Percentiles rank a stretch among this genome's conserved stretches.
phyloP scores from a whole-genome alignment of 2,329 filamentous ascomycete genomes.

The Monilinia aucupariae region DNA sequence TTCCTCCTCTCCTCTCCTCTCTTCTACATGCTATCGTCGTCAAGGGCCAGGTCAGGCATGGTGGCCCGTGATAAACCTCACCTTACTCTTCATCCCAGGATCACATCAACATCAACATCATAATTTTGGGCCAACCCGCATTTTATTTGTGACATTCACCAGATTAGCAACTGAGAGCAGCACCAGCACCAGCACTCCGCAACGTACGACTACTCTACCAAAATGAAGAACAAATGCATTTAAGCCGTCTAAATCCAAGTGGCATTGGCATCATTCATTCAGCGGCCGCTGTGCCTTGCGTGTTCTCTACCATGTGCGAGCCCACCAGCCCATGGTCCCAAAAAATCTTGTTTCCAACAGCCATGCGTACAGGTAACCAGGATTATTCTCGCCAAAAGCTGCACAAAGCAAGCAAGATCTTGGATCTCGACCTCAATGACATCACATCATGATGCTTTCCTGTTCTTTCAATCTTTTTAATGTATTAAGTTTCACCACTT shows the following conservation, averaged over 20 bases:
- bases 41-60: not conserved
- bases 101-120: not conserved
- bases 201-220: not conserved
- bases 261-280: not conserved
- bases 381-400: conserved; percentile 7
- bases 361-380: conserved; percentile 2
- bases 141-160: not conserved
- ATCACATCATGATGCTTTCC: conserved; percentile 14
- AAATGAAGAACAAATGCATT: not conserved
- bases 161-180: not conserved
- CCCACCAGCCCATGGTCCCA: not conserved
- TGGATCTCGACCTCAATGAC: conserved; percentile 16
- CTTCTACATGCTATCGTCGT: not conserved
- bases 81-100: conserved; percentile 3
- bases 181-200: not conserved
- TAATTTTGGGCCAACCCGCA: not conserved
- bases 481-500: not conserved
- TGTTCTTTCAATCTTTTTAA: conserved; percentile 9
- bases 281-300: conserved; percentile 8
- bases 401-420: conserved; percentile 10
- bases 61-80: conserved; percentile 7
- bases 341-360: conserved; percentile 17
- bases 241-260: not conserved
- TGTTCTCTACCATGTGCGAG: conserved; percentile 2
- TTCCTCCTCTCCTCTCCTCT: too few species aligned